phyloP scores from a whole-genome alignment of 495 filamentous ascomycete species.

The Podospora fimiseda region DNA sequence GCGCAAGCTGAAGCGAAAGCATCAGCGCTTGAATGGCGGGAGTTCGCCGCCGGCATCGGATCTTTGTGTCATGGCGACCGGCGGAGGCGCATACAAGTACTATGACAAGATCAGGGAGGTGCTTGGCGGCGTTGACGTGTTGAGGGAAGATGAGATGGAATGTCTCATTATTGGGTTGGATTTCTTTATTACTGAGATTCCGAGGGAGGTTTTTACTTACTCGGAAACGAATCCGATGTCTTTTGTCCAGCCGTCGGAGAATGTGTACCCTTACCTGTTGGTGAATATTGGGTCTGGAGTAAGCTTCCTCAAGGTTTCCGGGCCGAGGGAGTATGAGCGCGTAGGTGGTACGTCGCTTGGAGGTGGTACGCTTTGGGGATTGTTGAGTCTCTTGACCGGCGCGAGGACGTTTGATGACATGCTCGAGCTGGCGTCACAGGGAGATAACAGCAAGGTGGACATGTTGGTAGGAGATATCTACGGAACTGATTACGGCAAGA shows the following conservation, averaged over 20 bases:
- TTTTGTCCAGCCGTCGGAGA: slow-evolving; percentile 60
- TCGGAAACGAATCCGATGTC: slow-evolving; percentile 81
- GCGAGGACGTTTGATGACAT: slow-evolving; percentile 91
- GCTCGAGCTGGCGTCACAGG: slow-evolving; percentile 86
- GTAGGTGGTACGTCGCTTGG: slow-evolving; percentile 93
- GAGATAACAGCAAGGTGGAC: slow-evolving; percentile 88
- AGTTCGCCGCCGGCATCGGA: slow-evolving; percentile 36
- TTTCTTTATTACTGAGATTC: slow-evolving; percentile 98
- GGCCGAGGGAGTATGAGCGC: slow-evolving; percentile 74
- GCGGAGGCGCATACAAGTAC: slow-evolving; percentile 91
- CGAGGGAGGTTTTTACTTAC: slow-evolving; percentile 93
- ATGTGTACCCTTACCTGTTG: slow-evolving; percentile 92
- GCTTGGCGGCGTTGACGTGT: slow-evolving; percentile 70
- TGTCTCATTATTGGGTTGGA: slow-evolving; percentile 92
- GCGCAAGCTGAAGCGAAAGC: slow-evolving; percentile 69
- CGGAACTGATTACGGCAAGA: slow-evolving; percentile 89
- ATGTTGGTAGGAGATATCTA: slow-evolving; percentile 99
- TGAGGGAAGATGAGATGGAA: slow-evolving; percentile 97
- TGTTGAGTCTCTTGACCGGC: slow-evolving; percentile 83
- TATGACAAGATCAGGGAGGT: slow-evolving; percentile 81
- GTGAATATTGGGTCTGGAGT: slow-evolving; percentile 99
- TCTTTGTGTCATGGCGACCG: slow-evolving; percentile 87
- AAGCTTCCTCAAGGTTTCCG: slow-evolving; percentile 96
- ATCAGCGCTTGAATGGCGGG: slow-evolving; percentile 64
- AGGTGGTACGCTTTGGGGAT: slow-evolving; percentile 92